These are phyloP conservation scores for Odonthalia washingtoniensis DNA, from an alignment of 31 red algal genomes.

Conservation along the genomic window DNA sequence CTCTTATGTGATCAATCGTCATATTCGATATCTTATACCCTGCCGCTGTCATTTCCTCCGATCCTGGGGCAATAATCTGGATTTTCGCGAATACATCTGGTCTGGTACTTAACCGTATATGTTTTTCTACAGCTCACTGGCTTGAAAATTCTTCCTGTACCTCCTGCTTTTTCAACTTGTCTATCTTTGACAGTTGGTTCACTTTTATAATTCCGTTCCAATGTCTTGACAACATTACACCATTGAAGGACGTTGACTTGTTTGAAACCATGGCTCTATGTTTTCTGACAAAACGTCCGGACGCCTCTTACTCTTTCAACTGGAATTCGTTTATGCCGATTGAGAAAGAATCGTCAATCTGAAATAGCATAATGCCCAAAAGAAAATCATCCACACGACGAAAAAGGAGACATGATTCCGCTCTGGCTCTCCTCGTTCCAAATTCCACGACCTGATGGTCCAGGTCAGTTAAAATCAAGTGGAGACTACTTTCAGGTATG, in stretches of 20 bases:
- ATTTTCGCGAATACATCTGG: too few species aligned
- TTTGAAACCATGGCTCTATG: neutral
- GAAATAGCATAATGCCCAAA: neutral
- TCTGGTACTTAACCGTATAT: too few species aligned
- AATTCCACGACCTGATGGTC: neutral
- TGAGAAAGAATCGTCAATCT: conserved; percentile 6
- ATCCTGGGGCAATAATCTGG: neutral
- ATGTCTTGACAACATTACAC: neutral
- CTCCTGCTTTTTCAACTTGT: neutral
- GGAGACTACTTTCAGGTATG: too few species aligned
- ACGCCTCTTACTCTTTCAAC: neutral
- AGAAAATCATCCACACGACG: neutral
- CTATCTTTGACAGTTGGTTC: neutral
- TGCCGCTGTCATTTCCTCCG: neutral
- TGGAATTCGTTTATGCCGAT: neutral
- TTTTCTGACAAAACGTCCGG: neutral
- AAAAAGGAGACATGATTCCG: conserved; percentile 7
- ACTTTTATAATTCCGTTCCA: neutral
- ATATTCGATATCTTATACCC: neutral
- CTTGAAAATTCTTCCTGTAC: neutral
- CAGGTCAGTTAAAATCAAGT: conserved; percentile 24
- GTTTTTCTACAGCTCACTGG: too few species aligned
- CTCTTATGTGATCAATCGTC: neutral
- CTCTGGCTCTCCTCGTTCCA: too few species aligned
- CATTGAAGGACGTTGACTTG: neutral